phyloP scores from a whole-genome alignment of 495 filamentous ascomycete genomes.

The Talaromyces ruber region DNA sequence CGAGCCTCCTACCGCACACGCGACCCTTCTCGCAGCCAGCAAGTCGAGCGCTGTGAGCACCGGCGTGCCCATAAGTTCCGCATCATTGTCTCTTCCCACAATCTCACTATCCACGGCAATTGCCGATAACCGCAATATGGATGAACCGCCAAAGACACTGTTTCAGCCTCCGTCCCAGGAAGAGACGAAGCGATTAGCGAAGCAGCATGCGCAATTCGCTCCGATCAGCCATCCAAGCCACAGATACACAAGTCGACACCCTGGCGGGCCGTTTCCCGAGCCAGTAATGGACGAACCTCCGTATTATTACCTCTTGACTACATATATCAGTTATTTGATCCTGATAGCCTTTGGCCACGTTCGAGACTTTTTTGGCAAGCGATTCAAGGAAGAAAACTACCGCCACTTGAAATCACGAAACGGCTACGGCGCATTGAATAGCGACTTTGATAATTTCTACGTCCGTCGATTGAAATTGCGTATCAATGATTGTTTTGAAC shows the following conservation, averaged over 20 bases:
- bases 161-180: conserved; percentile 84
- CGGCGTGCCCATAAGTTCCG: conserved; percentile 56
- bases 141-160: conserved; percentile 69
- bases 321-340: conserved; percentile 94
- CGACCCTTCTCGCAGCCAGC: conserved; percentile 53
- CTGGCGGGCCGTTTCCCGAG: conserved; percentile 66
- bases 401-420: conserved; percentile 71
- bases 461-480: conserved; percentile 84
- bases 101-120: conserved; percentile 89
- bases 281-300: conserved; percentile 93
- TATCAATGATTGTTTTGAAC: conserved; percentile 92
- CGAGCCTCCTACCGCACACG: conserved; percentile 36
- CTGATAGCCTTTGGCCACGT: conserved; percentile 93
- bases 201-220: conserved; percentile 85
- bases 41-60: conserved; percentile 44
- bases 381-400: conserved; percentile 78
- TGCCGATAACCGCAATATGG: conserved; percentile 66
- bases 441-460: conserved; percentile 98
- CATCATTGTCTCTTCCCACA: conserved; percentile 74
- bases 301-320: conserved; percentile 93
- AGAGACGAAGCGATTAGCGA: conserved; percentile 65
- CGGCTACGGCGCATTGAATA: conserved; percentile 94
- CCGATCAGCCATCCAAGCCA: conserved; percentile 73
- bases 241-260: conserved; percentile 77
- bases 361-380: conserved; percentile 95